A percentile compares a stretch with the other conserved stretches of the same genome.
Conservation (phyloP, 2,329 filamentous ascomycete species). For the Didymella exigua region DNA sequence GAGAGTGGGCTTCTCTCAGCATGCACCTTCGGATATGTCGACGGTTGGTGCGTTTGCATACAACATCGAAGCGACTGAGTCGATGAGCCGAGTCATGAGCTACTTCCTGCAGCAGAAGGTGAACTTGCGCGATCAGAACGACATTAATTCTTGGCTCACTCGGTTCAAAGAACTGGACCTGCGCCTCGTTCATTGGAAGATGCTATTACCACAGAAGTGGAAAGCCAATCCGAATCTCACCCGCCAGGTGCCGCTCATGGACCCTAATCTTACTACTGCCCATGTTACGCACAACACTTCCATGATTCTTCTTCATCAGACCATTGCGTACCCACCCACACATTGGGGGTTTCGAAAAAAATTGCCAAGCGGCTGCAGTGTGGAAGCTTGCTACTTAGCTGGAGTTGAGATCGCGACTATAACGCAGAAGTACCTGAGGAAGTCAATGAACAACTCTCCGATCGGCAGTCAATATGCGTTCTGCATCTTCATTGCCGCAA, state of each 20-base stretch:
- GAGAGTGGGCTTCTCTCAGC: not conserved
- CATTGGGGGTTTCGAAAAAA: slow-evolving; percentile 20
- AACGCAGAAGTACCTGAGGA: slow-evolving; percentile 25
- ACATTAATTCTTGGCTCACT: slow-evolving; percentile 27
- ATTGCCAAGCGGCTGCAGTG: slow-evolving; percentile 22
- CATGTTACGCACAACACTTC: slow-evolving; percentile 28
- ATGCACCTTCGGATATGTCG: slow-evolving; percentile 22
- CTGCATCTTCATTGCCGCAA: slow-evolving; percentile 29
- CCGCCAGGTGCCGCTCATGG: slow-evolving; percentile 22
- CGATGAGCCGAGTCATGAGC: slow-evolving; percentile 26
- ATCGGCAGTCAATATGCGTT: slow-evolving; percentile 25
- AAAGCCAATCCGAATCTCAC: slow-evolving; percentile 30
- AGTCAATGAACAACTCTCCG: slow-evolving; percentile 17
- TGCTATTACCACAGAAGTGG: slow-evolving; percentile 30
- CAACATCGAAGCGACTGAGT: slow-evolving; percentile 29
- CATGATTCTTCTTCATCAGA: slow-evolving; percentile 26
- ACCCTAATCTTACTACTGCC: slow-evolving; percentile 26
- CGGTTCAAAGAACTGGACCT: slow-evolving; percentile 30
- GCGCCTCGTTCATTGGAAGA: slow-evolving; percentile 29
- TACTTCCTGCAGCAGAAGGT: slow-evolving; percentile 30
- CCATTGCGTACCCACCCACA: slow-evolving; percentile 23
- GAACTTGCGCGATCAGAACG: slow-evolving; percentile 18
- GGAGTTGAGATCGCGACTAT: slow-evolving; percentile 26
- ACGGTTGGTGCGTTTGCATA: slow-evolving; percentile 28
- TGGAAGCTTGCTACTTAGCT: slow-evolving; percentile 24